phyloP scores from a whole-genome alignment of 2,329 filamentous ascomycete species.

The Fusarium verticillioides region DNA sequence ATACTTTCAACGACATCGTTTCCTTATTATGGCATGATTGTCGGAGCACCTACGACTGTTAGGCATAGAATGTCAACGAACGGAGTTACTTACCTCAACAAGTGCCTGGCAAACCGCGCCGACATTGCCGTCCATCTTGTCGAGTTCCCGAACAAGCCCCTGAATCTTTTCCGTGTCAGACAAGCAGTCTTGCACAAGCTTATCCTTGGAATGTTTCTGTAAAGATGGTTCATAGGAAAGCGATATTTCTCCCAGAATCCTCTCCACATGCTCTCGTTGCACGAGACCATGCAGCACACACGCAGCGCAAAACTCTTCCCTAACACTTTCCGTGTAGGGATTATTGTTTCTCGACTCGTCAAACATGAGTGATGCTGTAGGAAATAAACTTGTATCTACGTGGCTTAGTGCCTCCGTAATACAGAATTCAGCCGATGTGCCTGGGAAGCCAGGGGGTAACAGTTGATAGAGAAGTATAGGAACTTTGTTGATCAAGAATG shows the following conservation, averaged over 20 bases:
- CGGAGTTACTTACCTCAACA: conserved; percentile 65
- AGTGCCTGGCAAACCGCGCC: conserved; percentile 85
- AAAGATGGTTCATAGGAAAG: conserved; percentile 81
- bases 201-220: conserved; percentile 80
- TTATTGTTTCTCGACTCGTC: conserved; percentile 67
- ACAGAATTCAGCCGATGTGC: conserved; percentile 79
- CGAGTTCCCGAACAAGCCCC: conserved; percentile 81
- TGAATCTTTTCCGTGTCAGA: conserved; percentile 80
- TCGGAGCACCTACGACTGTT: conserved; percentile 67
- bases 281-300: conserved; percentile 92
- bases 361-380: conserved; percentile 69
- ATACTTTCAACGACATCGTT: conserved; percentile 80
- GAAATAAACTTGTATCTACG: conserved; percentile 82
- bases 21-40: conserved; percentile 78
- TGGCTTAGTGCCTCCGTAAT: conserved; percentile 78
- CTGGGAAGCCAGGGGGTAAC: conserved; percentile 74
- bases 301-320: conserved; percentile 85
- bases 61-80: background rate
- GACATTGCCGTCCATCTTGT: conserved; percentile 91
- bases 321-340: conserved; percentile 67
- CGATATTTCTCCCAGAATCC: conserved; percentile 84
- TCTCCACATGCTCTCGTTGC: conserved; percentile 79
- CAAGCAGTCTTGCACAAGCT: conserved; percentile 80
- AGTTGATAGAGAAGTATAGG: conserved; percentile 65
- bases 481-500: conserved; percentile 81